These are phyloP conservation scores for Fulvia fulva DNA, from an alignment of 2,329 filamentous ascomycete genomes.

Conservation along the genomic window DNA sequence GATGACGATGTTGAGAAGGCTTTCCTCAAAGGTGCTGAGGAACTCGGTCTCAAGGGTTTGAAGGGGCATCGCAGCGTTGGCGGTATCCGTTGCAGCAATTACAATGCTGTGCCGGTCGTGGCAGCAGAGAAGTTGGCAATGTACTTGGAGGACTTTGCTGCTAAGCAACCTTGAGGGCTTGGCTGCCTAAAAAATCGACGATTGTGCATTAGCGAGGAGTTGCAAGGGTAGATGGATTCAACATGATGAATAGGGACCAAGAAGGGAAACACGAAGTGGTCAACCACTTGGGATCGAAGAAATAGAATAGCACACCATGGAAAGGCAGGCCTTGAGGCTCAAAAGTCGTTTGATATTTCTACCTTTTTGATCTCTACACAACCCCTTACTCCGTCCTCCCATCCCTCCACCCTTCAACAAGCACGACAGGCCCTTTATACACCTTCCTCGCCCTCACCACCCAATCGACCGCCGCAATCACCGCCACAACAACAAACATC, in stretches of 20 bases:
- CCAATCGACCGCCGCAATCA: slow-evolving; percentile 19
- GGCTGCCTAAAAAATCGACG: background rate
- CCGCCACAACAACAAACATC: slow-evolving; percentile 20
- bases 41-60: slow-evolving; percentile 67
- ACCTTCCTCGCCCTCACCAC: slow-evolving; percentile 16
- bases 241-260: background rate
- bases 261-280: background rate
- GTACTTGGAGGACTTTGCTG: slow-evolving; percentile 62
- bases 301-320: background rate
- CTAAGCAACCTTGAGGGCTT: slow-evolving; percentile 24
- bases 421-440: slow-evolving; percentile 20
- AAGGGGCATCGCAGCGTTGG: slow-evolving; percentile 87
- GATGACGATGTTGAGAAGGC: slow-evolving; percentile 65
- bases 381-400: background rate
- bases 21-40: slow-evolving; percentile 71
- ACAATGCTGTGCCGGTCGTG: slow-evolving; percentile 73
- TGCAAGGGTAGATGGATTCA: background rate
- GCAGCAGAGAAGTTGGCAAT: slow-evolving; percentile 64
- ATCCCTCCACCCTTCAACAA: slow-evolving; percentile 12
- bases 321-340: background rate
- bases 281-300: background rate
- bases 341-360: background rate
- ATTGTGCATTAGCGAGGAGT: slow-evolving; percentile 6
- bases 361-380: background rate
- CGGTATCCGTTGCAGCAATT: slow-evolving; percentile 82